Conservation (phyloP, 2,329 filamentous ascomycete genomes). For the Helotiales sp. region DNA sequence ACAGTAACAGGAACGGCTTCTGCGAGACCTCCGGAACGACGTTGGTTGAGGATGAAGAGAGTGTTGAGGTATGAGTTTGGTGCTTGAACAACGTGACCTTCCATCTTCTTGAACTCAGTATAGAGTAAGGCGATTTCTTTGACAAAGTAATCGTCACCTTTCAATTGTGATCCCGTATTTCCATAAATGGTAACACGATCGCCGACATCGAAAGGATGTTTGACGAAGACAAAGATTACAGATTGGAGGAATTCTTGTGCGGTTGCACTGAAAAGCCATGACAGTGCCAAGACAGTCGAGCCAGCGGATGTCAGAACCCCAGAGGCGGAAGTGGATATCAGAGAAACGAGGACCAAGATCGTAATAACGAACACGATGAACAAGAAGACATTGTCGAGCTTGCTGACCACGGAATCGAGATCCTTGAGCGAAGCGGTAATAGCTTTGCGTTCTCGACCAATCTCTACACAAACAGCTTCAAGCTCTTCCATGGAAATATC, state of each 20-base stretch:
- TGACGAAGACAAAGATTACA: slow-evolving; percentile 93
- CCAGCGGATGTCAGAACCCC: slow-evolving; percentile 88
- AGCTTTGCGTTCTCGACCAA: slow-evolving; percentile 90
- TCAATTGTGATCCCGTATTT: slow-evolving; percentile 75
- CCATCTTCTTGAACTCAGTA: slow-evolving; percentile 98
- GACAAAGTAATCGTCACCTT: slow-evolving; percentile 93
- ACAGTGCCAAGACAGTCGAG: slow-evolving; percentile 82
- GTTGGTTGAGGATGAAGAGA: slow-evolving; percentile 92
- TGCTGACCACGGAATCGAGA: slow-evolving; percentile 87
- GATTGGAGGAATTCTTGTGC: slow-evolving; percentile 95
- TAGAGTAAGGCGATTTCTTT: slow-evolving; percentile 91
- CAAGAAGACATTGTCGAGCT: slow-evolving; percentile 85
- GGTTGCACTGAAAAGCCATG: slow-evolving; percentile 90
- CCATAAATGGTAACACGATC: slow-evolving; percentile 92
- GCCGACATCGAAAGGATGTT: slow-evolving; percentile 95
- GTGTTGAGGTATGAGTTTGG: slow-evolving; percentile 93
- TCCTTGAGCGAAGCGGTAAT: slow-evolving; percentile 95
- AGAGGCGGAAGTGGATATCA: slow-evolving; percentile 88
- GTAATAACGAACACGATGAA: slow-evolving; percentile 82
- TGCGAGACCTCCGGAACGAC: slow-evolving; percentile 82
- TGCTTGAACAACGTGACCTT: slow-evolving; percentile 92
- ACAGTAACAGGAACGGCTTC: slow-evolving; percentile 83
- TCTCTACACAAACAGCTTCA: slow-evolving; percentile 89
- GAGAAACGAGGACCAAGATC: slow-evolving; percentile 81
- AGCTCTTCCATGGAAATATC: slow-evolving; percentile 96